Conservation (phyloP, 176 grass and related monocot species). For the Chloris gayana region DNA sequence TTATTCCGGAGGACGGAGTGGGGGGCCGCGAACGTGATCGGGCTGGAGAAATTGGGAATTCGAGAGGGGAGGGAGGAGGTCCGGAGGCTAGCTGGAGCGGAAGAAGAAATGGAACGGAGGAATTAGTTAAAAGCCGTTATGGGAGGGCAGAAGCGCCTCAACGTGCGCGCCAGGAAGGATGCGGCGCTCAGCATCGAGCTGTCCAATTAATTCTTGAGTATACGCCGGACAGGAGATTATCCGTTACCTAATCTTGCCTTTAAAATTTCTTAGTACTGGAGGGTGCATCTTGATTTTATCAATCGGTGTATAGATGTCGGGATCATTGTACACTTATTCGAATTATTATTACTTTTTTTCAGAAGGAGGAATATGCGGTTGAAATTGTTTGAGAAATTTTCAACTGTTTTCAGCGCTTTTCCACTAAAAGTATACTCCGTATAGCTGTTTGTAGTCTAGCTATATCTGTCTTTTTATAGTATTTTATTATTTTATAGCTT, state of each 20-base stretch:
- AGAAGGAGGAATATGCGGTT: background rate
- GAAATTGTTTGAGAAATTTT: background rate
- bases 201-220: conserved; percentile 50
- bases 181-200: conserved; percentile 37
- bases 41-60: conserved; percentile 21
- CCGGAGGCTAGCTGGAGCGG: conserved; percentile 39
- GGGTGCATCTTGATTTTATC: conserved; percentile 9
- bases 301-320: background rate
- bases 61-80: conserved; percentile 5
- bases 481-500: too few relatives aligned
- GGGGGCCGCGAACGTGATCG: conserved; percentile 31
- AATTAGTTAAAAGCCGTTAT: conserved; percentile 62
- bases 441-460: background rate
- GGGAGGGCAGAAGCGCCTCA: conserved; percentile 41
- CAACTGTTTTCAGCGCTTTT: background rate
- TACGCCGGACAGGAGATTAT: conserved; percentile 13
- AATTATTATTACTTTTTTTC: background rate
- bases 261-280: conserved; percentile 9
- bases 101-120: conserved; percentile 37
- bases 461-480: background rate
- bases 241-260: conserved; percentile 16
- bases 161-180: conserved; percentile 74
- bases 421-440: background rate
- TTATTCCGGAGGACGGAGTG: conserved; percentile 33
- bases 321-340: background rate